Base-by-base conservation (phyloP, 305 asterid species). In the Fraxinus xanthoxyloides region DNA sequence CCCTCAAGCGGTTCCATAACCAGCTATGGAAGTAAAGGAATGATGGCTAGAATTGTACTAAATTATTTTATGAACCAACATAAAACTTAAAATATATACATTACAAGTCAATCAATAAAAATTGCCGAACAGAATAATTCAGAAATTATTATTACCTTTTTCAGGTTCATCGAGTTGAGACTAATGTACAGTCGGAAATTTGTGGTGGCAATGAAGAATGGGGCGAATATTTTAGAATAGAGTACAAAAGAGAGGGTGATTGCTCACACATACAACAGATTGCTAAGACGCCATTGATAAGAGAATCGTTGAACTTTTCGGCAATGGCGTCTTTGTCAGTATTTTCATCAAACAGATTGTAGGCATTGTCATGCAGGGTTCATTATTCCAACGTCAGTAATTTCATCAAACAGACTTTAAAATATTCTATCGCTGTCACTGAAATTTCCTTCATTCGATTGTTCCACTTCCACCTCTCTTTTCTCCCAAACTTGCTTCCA, bases 161-260 rank as follows among this genome's bases (percentile, higher is more conserved):
- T 59, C 69, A 59, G 69, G 69, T 59, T 59, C 69, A 59, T 59
- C 2, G 30, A 59, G 69, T 56, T 24, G 90, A 67, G 81, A 91
- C 93, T 30, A 90, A 3, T 6, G 75, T 78, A 72, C 85, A 88
- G 0, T 86, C 90, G 21, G 85, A 5, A 40, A 74, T 72, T 35
- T 89, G 70, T 1, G 82, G n/a, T 12, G 85, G 19, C 8, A 86
- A 81, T 46, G 90, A 86, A 73, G 89, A 81, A 67, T 81, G 19
- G 87, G 28, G 77, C 34, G 70, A 82, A 69, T 1, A 63, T 82
- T 85, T 74, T 85, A 72, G 24, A 79, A 35, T 63, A 63, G 48
- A 0, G 81, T 43, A 31, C 61, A 34, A 46, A 28, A 32, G 19
- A 78, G 73, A 67, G 61, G 43, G 77, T 63, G 82, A 26, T 17